These are phyloP conservation scores for Xylaria cubensis DNA, from an alignment of 495 filamentous ascomycete species.

Conservation along the genomic window DNA sequence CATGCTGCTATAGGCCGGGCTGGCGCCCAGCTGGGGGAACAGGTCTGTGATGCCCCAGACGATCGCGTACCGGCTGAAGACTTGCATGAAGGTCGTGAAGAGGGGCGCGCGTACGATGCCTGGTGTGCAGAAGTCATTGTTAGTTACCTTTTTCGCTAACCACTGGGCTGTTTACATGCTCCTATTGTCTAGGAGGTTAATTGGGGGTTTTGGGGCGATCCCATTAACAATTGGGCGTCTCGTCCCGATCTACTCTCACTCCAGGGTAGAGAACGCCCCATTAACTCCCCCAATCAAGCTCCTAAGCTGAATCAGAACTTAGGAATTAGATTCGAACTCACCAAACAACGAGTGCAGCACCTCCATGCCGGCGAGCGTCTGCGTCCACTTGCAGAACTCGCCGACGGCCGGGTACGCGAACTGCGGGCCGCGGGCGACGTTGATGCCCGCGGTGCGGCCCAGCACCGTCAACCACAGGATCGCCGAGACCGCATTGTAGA, in stretches of 20 bases:
- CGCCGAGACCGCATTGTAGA: constrained; percentile 82
- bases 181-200: not conserved
- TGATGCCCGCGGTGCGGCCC: constrained; percentile 55
- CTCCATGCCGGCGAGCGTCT: constrained; percentile 84
- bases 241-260: not conserved
- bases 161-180: not conserved
- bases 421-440: constrained; percentile 36
- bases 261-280: not conserved
- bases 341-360: constrained; percentile 77
- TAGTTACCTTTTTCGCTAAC: not conserved
- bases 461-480: constrained; percentile 78
- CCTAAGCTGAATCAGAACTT: not conserved
- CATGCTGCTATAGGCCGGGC: constrained; percentile 69
- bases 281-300: not conserved
- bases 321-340: constrained; percentile 37
- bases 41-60: constrained; percentile 77
- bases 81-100: constrained; percentile 87
- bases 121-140: constrained; percentile 29
- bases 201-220: not conserved
- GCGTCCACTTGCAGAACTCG: constrained; percentile 75
- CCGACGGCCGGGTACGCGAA: constrained; percentile 59
- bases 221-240: not conserved
- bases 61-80: constrained; percentile 79
- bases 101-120: constrained; percentile 85
- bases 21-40: constrained; percentile 64